These are phyloP conservation scores for Pilobolus umbonatus DNA, from an alignment of 192 early-diverging fungal species.

Conservation along the genomic window DNA sequence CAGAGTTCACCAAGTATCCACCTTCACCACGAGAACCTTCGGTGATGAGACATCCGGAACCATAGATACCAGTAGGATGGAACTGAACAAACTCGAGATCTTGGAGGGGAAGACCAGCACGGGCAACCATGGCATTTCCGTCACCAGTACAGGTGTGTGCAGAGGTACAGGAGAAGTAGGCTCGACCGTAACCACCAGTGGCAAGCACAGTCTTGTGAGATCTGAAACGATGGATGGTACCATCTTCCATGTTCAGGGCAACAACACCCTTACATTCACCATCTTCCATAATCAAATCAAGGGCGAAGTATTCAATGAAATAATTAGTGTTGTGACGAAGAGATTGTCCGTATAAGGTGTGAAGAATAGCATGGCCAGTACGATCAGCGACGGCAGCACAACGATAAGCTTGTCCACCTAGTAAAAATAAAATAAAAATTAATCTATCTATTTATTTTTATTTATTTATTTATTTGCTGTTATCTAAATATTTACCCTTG, in stretches of 20 bases:
- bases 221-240: constrained; percentile 95
- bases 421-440: too few relatives aligned
- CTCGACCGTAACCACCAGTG: constrained; percentile 98
- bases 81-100: constrained; percentile 99
- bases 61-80: constrained; percentile 99
- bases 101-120: constrained; percentile 94
- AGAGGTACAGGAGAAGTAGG: constrained; percentile 97
- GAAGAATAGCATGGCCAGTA: constrained; percentile 95
- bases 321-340: constrained; percentile 93
- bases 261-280: constrained; percentile 95
- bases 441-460: neutral
- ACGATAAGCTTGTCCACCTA: constrained; percentile 93
- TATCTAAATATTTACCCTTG: constrained; percentile 61
- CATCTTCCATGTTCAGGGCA: constrained; percentile 97
- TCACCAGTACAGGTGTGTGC: constrained; percentile 99
- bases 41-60: constrained; percentile 95
- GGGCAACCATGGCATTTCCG: constrained; percentile 98
- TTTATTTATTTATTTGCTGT: too few relatives aligned
- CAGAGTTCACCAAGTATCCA: constrained; percentile 91
- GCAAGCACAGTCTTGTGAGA: constrained; percentile 97
- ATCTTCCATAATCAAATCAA: constrained; percentile 99
- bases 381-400: constrained; percentile 98
- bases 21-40: constrained; percentile 95
- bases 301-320: constrained; percentile 99
- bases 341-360: constrained; percentile 97